Percentiles rank a stretch among this genome's conserved stretches.
Conservation (phyloP, 2,329 filamentous ascomycete genomes). For the Amylocarpus encephaloides region DNA sequence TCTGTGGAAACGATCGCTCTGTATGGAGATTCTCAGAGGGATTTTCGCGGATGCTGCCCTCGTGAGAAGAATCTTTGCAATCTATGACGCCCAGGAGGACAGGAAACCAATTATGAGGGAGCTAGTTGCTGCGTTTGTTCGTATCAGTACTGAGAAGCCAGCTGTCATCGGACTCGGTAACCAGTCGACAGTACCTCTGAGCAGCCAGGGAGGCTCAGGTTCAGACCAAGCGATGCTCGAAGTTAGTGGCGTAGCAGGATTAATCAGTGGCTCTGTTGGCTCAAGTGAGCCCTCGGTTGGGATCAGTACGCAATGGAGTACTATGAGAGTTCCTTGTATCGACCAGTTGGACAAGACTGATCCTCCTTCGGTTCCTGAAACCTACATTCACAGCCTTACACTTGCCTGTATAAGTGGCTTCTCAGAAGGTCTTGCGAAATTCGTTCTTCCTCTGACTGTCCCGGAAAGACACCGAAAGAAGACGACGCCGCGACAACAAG, state of each 20-base stretch:
- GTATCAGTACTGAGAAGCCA: slow-evolving; percentile 86
- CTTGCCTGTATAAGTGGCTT: slow-evolving; percentile 84
- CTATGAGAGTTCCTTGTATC: slow-evolving; percentile 78
- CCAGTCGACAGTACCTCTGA: slow-evolving; percentile 76
- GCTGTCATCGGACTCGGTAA: slow-evolving; percentile 79
- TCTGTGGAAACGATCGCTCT: slow-evolving; percentile 81
- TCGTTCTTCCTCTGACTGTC: slow-evolving; percentile 85
- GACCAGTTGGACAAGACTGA: slow-evolving; percentile 93
- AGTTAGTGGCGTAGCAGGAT: slow-evolving; percentile 78
- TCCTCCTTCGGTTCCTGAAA: slow-evolving; percentile 75
- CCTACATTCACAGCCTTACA: slow-evolving; percentile 86
- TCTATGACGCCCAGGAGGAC: slow-evolving; percentile 69
- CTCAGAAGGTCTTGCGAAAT: slow-evolving; percentile 88
- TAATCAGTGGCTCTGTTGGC: slow-evolving; percentile 68
- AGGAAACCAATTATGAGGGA: slow-evolving; percentile 74
- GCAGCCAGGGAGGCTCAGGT: slow-evolving; percentile 48
- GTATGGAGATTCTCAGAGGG: slow-evolving; percentile 83
- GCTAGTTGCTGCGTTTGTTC: slow-evolving; percentile 82
- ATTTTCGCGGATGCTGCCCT: slow-evolving; percentile 77
- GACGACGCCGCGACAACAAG: slow-evolving; percentile 28
- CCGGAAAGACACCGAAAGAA: slow-evolving; percentile 58
- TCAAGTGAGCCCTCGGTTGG: slow-evolving; percentile 62
- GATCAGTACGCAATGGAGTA: slow-evolving; percentile 89
- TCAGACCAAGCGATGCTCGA: slow-evolving; percentile 85
- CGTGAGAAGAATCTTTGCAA: slow-evolving; percentile 70